Evolutionary conservation across 192 early-diverging fungal species (phyloP).

Genomic region (Podila epicladia): DNA sequence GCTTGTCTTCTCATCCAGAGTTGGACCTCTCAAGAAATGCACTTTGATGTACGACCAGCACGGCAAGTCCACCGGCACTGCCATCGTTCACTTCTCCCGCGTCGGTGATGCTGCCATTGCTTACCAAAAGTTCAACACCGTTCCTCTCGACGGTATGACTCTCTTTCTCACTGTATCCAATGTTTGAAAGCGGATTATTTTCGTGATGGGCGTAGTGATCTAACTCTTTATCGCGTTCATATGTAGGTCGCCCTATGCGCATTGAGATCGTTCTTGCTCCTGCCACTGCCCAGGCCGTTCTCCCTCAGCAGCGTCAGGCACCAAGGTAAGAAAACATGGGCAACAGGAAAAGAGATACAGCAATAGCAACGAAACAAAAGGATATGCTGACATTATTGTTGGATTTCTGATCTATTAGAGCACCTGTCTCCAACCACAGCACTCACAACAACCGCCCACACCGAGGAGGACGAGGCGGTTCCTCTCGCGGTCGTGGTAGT

Average conservation of each 20-base stretch:
- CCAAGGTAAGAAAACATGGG: constrained; percentile 21
- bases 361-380: too few species aligned
- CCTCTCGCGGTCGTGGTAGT: constrained; percentile 29
- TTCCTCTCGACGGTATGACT: constrained; percentile 55
- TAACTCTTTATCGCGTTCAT: neutral
- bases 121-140: constrained; percentile 54
- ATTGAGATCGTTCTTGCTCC: constrained; percentile 52
- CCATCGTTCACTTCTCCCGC: constrained; percentile 56
- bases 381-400: neutral
- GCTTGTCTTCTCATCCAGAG: constrained; percentile 51
- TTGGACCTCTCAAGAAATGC: constrained; percentile 61
- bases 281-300: constrained; percentile 18
- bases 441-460: constrained; percentile 7
- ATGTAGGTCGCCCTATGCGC: constrained; percentile 27
- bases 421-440: neutral
- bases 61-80: constrained; percentile 61
- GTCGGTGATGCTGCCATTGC: constrained; percentile 53
- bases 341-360: too few species aligned
- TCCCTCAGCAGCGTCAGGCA: constrained; percentile 7
- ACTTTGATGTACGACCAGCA: constrained; percentile 61
- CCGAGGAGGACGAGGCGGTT: constrained; percentile 27
- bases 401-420: neutral
- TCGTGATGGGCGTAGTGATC: too few species aligned
- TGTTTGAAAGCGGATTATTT: neutral
- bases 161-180: neutral